Percentiles rank a stretch among this genome's conserved stretches.
Evolutionary conservation across 305 asterid genomes (phyloP).

Genomic region (Fraxinus floribunda): DNA sequence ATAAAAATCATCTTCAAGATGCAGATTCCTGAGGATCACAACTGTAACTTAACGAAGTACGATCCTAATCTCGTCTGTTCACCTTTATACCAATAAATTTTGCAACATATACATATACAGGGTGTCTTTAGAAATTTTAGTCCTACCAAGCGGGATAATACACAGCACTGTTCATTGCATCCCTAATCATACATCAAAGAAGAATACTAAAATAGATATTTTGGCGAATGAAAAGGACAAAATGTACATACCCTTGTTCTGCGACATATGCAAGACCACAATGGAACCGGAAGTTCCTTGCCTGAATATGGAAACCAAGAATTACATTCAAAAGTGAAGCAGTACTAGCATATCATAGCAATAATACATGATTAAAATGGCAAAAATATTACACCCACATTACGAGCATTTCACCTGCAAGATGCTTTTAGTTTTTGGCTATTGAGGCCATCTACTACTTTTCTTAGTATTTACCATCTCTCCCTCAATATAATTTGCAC

Average conservation of each 20-base stretch:
- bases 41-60: background rate
- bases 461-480: background rate
- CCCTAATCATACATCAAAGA: background rate
- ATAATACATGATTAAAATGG: background rate
- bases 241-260: constrained; percentile 73
- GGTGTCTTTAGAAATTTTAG: background rate
- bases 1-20: background rate
- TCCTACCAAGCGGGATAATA: background rate
- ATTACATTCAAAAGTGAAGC: background rate
- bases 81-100: background rate
- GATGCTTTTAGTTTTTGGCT: background rate
- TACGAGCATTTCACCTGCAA: background rate
- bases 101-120: background rate
- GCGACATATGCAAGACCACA: constrained; percentile 98
- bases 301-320: constrained; percentile 52
- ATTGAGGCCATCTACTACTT: background rate
- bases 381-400: background rate
- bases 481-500: background rate
- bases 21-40: background rate
- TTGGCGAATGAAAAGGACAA: constrained; percentile 12
- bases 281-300: constrained; percentile 91
- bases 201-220: constrained; percentile 7
- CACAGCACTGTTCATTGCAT: background rate
- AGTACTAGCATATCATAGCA: background rate
- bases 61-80: background rate